Percentiles rank a stretch among this genome's conserved stretches.
phyloP scores from a whole-genome alignment of 805 yeast species.

The Candida gorgasii region DNA sequence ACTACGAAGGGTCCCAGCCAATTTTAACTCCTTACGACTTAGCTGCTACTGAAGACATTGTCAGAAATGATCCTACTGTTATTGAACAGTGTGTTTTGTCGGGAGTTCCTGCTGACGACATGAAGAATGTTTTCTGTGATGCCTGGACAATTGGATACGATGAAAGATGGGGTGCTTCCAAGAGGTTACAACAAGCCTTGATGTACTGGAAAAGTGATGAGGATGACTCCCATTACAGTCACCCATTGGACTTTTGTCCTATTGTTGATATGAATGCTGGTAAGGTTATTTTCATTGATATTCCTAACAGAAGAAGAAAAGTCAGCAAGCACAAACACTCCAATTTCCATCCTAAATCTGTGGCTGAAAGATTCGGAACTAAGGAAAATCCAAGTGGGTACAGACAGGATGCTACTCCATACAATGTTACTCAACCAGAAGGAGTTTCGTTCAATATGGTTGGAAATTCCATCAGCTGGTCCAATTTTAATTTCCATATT shows the following conservation, averaged over 20 bases:
- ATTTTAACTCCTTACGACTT: constrained; percentile 72
- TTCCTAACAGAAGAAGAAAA: constrained; percentile 73
- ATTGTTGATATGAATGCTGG: constrained; percentile 71
- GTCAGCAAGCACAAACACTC: constrained; percentile 68
- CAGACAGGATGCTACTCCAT: constrained; percentile 66
- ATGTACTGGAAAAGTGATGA: constrained; percentile 74
- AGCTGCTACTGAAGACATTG: constrained; percentile 58
- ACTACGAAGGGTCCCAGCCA: constrained; percentile 67
- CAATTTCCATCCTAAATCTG: constrained; percentile 66
- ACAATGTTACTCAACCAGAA: constrained; percentile 74
- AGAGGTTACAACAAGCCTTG: constrained; percentile 78
- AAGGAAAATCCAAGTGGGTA: constrained; percentile 46
- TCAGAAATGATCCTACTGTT: constrained; percentile 70
- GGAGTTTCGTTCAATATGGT: constrained; percentile 77
- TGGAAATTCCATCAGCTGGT: constrained; percentile 73
- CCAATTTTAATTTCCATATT: constrained; percentile 73
- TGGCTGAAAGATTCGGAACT: constrained; percentile 59
- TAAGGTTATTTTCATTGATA: constrained; percentile 72
- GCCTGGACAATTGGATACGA: constrained; percentile 73
- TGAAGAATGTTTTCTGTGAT: constrained; percentile 62
- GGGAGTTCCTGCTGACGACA: constrained; percentile 64
- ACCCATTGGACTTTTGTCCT: constrained; percentile 81
- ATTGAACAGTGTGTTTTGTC: constrained; percentile 70
- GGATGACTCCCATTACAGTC: constrained; percentile 75
- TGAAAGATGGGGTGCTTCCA: constrained; percentile 75